Evolutionary conservation across 495 filamentous ascomycete genomes (phyloP).

Genomic region (Penicillium samsonianum): DNA sequence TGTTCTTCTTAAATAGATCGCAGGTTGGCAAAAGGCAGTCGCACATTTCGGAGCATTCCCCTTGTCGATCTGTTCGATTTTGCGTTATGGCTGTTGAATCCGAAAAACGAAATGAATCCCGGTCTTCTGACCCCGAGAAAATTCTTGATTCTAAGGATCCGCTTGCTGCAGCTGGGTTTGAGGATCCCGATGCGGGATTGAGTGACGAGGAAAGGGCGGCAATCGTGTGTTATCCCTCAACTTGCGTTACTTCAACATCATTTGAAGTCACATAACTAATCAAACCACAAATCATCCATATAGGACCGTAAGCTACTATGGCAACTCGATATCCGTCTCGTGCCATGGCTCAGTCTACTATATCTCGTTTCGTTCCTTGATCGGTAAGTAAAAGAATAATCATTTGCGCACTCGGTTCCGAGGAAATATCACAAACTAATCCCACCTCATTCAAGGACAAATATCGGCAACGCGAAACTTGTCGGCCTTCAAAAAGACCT

Average conservation of each 20-base stretch:
- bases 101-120: conserved; percentile 19
- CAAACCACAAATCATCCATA: not conserved
- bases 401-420: not conserved
- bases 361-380: conserved; percentile 87
- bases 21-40: not conserved
- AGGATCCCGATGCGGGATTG: conserved; percentile 69
- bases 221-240: conserved; percentile 55
- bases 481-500: conserved; percentile 68
- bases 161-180: conserved; percentile 30
- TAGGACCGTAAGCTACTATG: conserved; percentile 69
- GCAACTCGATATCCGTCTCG: conserved; percentile 69
- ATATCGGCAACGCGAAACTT: conserved; percentile 88
- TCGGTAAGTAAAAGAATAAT: conserved; percentile 38
- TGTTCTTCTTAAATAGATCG: not conserved
- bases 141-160: conserved; percentile 1
- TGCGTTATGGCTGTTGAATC: conserved; percentile 20
- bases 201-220: conserved; percentile 65
- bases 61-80: not conserved
- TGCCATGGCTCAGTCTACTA: conserved; percentile 82
- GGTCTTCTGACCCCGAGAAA: conserved; percentile 29
- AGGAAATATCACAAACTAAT: not conserved
- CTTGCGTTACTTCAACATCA: not conserved
- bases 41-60: not conserved
- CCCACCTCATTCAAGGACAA: conserved; percentile 52
- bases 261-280: conserved; percentile 4